Evolutionary conservation across 2,329 filamentous ascomycete genomes (phyloP).

Genomic region (Epicoccum sorghinum): DNA sequence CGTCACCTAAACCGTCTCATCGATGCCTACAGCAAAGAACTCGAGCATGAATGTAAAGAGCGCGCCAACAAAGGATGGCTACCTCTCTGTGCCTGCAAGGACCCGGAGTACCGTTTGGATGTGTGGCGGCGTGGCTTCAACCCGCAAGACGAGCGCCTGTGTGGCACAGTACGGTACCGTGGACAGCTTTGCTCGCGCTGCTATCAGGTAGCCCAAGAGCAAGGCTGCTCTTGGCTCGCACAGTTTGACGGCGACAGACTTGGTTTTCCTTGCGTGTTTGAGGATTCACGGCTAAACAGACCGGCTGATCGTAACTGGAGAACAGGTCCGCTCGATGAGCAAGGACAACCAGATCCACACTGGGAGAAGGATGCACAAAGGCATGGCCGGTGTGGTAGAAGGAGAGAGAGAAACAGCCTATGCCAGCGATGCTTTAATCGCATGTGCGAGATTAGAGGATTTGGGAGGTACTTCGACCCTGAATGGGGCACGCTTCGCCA

Average conservation of each 20-base stretch:
- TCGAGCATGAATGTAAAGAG: conserved; percentile 26
- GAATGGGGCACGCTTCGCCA: conserved; percentile 27
- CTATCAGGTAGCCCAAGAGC: conserved; percentile 26
- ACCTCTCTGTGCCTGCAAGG: conserved; percentile 30
- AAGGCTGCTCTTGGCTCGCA: conserved; percentile 25
- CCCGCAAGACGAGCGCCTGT: conserved; percentile 25
- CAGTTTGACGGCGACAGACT: conserved; percentile 31
- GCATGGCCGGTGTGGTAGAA: conserved; percentile 28
- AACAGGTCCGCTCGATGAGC: conserved; percentile 25
- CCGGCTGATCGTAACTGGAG: conserved; percentile 28
- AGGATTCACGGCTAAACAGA: conserved; percentile 22
- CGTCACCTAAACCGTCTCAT: conserved; percentile 20
- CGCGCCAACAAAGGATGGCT: conserved; percentile 29
- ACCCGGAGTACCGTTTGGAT: conserved; percentile 25
- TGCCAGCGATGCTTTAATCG: conserved; percentile 33
- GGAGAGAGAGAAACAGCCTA: conserved; percentile 23
- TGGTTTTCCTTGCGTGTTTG: conserved; percentile 32
- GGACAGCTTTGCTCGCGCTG: conserved; percentile 33
- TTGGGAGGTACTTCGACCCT: conserved; percentile 30
- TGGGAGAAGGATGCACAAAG: conserved; percentile 33
- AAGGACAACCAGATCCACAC: conserved; percentile 22
- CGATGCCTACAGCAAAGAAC: conserved; percentile 26
- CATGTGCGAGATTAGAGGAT: conserved; percentile 33
- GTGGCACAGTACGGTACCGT: conserved; percentile 27
- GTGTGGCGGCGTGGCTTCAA: conserved; percentile 30